Base-by-base conservation (phyloP, 495 filamentous ascomycete species). In the Lepraria neglecta region DNA sequence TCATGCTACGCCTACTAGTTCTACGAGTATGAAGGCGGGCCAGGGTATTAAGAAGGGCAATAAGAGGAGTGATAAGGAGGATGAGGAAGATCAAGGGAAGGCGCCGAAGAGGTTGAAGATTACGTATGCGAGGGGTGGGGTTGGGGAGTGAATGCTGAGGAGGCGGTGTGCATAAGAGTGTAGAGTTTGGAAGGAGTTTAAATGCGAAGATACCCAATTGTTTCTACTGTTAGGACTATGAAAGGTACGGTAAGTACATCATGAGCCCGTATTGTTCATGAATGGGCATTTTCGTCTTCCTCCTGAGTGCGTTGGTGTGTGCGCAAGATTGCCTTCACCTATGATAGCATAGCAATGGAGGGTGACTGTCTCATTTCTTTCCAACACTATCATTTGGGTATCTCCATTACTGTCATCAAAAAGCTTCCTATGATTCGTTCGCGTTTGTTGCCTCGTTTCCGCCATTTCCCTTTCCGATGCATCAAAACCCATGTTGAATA, bases 81-180 rank as follows among this genome's bases (percentile, higher is more conserved):
- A 72, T 56, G 73, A 70, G 6, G 78, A 78, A 35, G 44, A 62
- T 27, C 76, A 76, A 42, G 75, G 69, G 14, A 77, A 76, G 56
- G 70, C 73, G 43, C 67, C 72, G 40, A 80, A 81, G 68, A 69
- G 79, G 53, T 68, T 81, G 69, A 81, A 81, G 69, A 77, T 81
- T 45, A 80, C 72, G 50, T 81, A 80, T 69, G 76, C 64, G 3
- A 58, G 66, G 31, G 64, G 61, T 30, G 58, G 58, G 9, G 58
- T 55, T 6, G 64, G 61, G 21, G 66, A 66, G 28, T 66, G 54
- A 64, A 43, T n/a, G 30, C 24, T 48, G 35, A 4, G 7, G 35
- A 6, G 28, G 35, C 28, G 33, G 33, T 14, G 27, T 43, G 9
- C 35, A 19, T 42, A 15, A n/a, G 1, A 21, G 35, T 30, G 27